Base-by-base conservation (phyloP, 805 yeast genomes). In the Metschnikowia lachancei region DNA sequence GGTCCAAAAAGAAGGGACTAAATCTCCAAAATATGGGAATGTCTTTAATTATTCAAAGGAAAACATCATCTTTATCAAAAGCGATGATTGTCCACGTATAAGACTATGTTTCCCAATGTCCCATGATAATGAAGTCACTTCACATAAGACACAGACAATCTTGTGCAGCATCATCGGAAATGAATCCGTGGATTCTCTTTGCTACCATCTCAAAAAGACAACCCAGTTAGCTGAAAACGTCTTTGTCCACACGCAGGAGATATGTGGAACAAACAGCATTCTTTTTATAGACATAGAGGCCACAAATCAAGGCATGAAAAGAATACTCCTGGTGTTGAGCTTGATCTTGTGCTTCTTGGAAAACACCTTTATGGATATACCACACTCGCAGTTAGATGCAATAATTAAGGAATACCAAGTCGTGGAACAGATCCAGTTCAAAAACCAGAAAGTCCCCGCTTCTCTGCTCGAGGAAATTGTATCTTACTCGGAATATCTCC, bases 131-230 rank as follows among this genome's bases (percentile, higher is more conserved):
- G 36, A 31, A 6, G n/a, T 20, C 9, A 31, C 43, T 1, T 39
- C 54, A 3, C 26, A 42, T 3, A 57, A 72, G 9, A 71, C 66
- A 37, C 63, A 67, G 26, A 61, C 62, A 10, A 60, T 74, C 3
- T 81, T 88, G 83, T 72, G 80, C 44, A 76, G 77, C 39, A 43
- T 84, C 0, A 63, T 83, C 41, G 92, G 92, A 1, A 82, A 81
- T 59, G 92, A 85, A 62, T 63, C 80, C 4, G 46, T 53, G 1
- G 75, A 75, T 0, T 77, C 88, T 0, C 57, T 85, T 5, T 74
- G 75, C 50, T 61, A 70, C 4, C 57, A 54, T 14, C 61, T 82
- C 9, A 65, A 64, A 17, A 41, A 49, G 4, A 28, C 44, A 7
- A 57, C 53, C 33, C 73, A 64, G 17, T 70, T 62, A 47, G 69